Evolutionary conservation across 805 yeast genomes (phyloP).

Genomic region (Cephaloascus albidus): DNA sequence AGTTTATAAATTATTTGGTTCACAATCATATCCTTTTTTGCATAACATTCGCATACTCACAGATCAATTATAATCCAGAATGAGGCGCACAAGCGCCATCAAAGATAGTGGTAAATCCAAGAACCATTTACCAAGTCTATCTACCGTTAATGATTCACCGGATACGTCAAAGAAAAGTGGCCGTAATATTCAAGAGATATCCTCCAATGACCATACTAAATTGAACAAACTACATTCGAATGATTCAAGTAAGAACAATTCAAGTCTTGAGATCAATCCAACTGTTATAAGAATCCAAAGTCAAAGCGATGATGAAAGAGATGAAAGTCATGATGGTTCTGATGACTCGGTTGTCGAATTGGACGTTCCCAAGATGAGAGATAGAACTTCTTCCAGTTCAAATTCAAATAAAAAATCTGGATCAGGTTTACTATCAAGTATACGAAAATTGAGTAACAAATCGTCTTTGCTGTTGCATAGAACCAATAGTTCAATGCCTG

Average conservation of each 20-base stretch:
- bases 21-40: no score
- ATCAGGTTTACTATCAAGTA: background rate
- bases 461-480: background rate
- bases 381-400: background rate
- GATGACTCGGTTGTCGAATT: background rate
- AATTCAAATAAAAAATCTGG: background rate
- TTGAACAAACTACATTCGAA: no score
- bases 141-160: no score
- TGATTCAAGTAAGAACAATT: background rate
- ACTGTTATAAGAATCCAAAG: background rate
- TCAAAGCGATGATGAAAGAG: background rate
- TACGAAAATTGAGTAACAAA: background rate
- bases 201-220: background rate
- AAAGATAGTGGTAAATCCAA: background rate
- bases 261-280: background rate
- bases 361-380: background rate
- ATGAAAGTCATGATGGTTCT: background rate
- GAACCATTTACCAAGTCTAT: background rate
- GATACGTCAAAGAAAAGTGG: background rate
- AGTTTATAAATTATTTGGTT: no score
- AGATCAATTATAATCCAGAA: no score
- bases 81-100: slow-evolving; percentile 1
- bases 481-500: background rate
- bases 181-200: background rate
- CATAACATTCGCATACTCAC: no score